phyloP scores from a whole-genome alignment of 805 yeast species.

The Pichia insulana region DNA sequence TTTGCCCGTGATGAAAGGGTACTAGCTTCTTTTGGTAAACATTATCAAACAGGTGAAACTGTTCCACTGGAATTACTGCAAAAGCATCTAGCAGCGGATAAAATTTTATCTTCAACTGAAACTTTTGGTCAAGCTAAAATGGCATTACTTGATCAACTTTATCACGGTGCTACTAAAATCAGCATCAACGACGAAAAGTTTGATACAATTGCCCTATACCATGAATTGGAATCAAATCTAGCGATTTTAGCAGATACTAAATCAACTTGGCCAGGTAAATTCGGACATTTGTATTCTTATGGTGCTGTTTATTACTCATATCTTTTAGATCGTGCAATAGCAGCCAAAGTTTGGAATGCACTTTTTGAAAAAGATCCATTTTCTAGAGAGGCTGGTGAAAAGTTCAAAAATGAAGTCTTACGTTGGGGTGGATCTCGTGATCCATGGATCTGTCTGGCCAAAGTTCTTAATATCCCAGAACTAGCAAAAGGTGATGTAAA shows the following conservation, averaged over 20 bases:
- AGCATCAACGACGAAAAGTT: slow-evolving; percentile 29
- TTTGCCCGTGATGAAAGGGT: slow-evolving; percentile 81
- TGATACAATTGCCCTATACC: slow-evolving; percentile 56
- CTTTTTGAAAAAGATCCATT: slow-evolving; percentile 67
- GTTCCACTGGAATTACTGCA: slow-evolving; percentile 38
- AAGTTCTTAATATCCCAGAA: slow-evolving; percentile 58
- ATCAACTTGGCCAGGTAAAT: slow-evolving; percentile 88
- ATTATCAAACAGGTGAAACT: slow-evolving; percentile 56
- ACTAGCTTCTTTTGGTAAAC: slow-evolving; percentile 60
- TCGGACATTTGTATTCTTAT: slow-evolving; percentile 87
- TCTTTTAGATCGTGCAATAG: slow-evolving; percentile 85
- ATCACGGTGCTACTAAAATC: slow-evolving; percentile 46
- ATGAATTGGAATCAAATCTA: slow-evolving; percentile 49
- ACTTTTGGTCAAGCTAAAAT: slow-evolving; percentile 79
- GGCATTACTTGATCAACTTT: slow-evolving; percentile 78
- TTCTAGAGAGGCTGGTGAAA: slow-evolving; percentile 64
- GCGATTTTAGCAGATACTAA: slow-evolving; percentile 57
- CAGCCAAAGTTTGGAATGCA: slow-evolving; percentile 72
- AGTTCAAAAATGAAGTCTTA: slow-evolving; percentile 59
- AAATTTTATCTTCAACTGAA: slow-evolving; percentile 58
- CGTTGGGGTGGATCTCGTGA: slow-evolving; percentile 92
- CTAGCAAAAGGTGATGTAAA: slow-evolving; percentile 47
- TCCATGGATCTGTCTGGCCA: slow-evolving; percentile 81
- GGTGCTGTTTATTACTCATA: slow-evolving; percentile 94
- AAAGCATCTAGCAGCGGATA: slow-evolving; percentile 42